Conservation (phyloP, 1,284 basidiomycete species). For the Leccinum fuscescens region DNA sequence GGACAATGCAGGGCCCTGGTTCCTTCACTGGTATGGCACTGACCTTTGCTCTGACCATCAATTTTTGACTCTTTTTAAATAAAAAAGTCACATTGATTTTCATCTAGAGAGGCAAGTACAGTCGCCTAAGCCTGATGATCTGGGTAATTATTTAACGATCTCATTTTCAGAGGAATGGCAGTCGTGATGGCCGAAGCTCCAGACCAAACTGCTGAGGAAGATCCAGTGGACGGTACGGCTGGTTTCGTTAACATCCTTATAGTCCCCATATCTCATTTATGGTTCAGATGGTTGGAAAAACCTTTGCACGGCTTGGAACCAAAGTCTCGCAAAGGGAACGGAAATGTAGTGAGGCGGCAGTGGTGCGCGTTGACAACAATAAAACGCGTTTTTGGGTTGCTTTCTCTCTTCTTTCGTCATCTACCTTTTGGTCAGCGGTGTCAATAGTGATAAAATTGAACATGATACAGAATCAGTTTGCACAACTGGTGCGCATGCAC, state of each 20-base stretch:
- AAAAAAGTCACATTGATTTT: constrained; percentile 37
- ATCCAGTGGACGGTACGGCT: constrained; percentile 20
- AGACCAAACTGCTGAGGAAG: constrained; percentile 16
- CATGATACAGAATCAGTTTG: background rate
- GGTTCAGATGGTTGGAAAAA: constrained; percentile 12
- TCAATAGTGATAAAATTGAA: background rate
- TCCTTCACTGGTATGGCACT: constrained; percentile 22
- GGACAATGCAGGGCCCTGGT: constrained; percentile 28
- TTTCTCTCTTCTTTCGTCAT: background rate
- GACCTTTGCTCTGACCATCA: constrained; percentile 1
- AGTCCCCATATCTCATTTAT: background rate
- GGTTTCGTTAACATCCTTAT: background rate
- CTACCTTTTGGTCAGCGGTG: background rate
- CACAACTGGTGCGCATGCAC: background rate
- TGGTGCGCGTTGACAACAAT: background rate
- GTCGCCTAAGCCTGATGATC: background rate
- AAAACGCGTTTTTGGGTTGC: background rate
- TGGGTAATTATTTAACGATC: background rate
- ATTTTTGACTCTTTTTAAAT: constrained; percentile 26
- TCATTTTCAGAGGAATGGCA: constrained; percentile 33
- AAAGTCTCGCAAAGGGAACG: background rate
- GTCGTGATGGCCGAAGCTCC: constrained; percentile 40
- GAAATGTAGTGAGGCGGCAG: background rate
- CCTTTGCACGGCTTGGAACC: constrained; percentile 14
- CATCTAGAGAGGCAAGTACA: constrained; percentile 27